Conservation (phyloP, 2,329 filamentous ascomycete species). For the Monosporascus sp. region DNA sequence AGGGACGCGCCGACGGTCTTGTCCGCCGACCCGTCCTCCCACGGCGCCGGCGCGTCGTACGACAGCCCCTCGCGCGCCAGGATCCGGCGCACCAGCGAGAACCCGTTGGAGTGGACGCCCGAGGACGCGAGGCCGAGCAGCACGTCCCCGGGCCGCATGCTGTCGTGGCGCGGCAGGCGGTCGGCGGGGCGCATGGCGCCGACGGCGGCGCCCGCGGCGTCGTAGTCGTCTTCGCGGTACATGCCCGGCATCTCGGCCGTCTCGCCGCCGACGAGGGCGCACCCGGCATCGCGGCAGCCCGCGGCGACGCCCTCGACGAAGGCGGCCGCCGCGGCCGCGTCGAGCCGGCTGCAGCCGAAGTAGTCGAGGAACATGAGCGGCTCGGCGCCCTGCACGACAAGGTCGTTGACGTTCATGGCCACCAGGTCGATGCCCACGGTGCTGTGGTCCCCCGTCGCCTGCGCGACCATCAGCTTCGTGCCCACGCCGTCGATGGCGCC, state of each 20-base stretch:
- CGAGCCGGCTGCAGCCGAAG: conserved; percentile 87
- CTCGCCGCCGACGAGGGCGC: conserved; percentile 92
- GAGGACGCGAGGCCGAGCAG: conserved; percentile 80
- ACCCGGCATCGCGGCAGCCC: conserved; percentile 79
- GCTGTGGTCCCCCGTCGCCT: conserved; percentile 82
- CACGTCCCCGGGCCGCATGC: conserved; percentile 78
- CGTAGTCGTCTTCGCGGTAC: conserved; percentile 84
- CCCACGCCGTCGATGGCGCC: conserved; percentile 94
- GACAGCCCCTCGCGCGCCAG: conserved; percentile 66
- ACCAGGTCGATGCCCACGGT: conserved; percentile 96
- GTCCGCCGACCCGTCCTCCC: conserved; percentile 49
- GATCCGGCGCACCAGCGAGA: conserved; percentile 91
- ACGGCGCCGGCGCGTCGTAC: conserved; percentile 72
- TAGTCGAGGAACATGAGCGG: conserved; percentile 97
- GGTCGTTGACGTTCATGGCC: conserved; percentile 98
- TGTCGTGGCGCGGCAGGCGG: conserved; percentile 68
- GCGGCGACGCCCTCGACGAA: conserved; percentile 88
- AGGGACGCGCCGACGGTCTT: conserved; percentile 68
- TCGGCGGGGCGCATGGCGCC: conserved; percentile 68
- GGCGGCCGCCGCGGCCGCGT: conserved; percentile 69
- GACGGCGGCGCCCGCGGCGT: conserved; percentile 84
- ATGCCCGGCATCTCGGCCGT: conserved; percentile 98
- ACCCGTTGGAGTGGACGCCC: conserved; percentile 93
- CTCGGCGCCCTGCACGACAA: conserved; percentile 92
- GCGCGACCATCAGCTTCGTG: conserved; percentile 94